Evolutionary conservation across 805 yeast genomes (phyloP).

Genomic region (Candida glaebosa): DNA sequence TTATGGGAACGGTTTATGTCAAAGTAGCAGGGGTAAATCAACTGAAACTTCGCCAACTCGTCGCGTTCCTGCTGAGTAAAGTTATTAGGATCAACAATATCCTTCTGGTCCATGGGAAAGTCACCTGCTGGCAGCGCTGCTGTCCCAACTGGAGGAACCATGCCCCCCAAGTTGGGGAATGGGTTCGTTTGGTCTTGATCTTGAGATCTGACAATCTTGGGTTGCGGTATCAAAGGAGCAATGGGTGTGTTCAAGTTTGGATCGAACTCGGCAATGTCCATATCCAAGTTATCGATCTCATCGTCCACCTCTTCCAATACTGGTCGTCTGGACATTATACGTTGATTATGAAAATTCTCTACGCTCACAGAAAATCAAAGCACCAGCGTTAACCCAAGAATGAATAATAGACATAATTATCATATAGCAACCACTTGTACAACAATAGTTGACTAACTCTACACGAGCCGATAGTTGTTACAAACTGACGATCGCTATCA

Average conservation of each 20-base stretch:
- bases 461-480: too few species aligned
- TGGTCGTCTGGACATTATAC: conserved; percentile 57
- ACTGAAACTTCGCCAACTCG: conserved; percentile 65
- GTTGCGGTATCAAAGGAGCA: conserved; percentile 61
- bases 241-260: conserved; percentile 60
- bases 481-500: too few species aligned
- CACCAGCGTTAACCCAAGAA: too few species aligned
- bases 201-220: conserved; percentile 59
- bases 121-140: too few species aligned
- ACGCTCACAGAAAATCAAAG: too few species aligned
- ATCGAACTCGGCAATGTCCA: conserved; percentile 91
- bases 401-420: too few species aligned
- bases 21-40: conserved; percentile 89
- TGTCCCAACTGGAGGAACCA: conserved; percentile 14
- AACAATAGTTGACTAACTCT: too few species aligned
- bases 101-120: conserved; percentile 19
- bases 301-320: conserved; percentile 72
- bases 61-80: conserved; percentile 56
- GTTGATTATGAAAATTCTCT: too few species aligned
- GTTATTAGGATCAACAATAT: conserved; percentile 28
- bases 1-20: conserved; percentile 70
- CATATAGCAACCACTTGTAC: too few species aligned
- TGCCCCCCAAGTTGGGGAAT: conserved; percentile 27
- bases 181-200: conserved; percentile 36
- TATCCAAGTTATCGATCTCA: conserved; percentile 87